These are phyloP conservation scores for Clathrus columnatus DNA, from an alignment of 768 basidiomycete species.

Conservation along the genomic window DNA sequence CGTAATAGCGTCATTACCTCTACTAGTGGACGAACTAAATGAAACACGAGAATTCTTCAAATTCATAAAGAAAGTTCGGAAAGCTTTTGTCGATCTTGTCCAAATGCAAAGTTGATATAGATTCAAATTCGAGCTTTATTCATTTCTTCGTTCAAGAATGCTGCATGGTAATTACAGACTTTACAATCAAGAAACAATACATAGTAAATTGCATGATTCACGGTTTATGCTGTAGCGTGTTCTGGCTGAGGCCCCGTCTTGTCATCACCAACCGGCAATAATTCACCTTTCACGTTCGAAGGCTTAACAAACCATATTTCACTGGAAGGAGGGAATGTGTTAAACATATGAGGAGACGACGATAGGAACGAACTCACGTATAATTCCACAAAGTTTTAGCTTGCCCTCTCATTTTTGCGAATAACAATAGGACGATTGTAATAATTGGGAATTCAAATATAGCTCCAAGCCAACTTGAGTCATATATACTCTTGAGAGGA, in stretches of 20 bases:
- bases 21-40: constrained; percentile 65
- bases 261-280: too few species aligned
- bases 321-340: too few species aligned
- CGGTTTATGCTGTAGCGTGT: too few species aligned
- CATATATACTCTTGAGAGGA: neutral
- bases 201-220: too few species aligned
- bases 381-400: neutral
- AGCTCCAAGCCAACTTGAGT: neutral
- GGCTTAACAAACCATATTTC: too few species aligned
- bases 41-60: constrained; percentile 56
- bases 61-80: constrained; percentile 60
- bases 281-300: too few species aligned
- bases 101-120: neutral
- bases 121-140: neutral
- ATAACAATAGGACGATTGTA: neutral
- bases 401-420: neutral
- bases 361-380: neutral
- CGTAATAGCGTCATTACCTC: constrained; percentile 52
- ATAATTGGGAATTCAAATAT: neutral
- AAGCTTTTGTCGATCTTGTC: constrained; percentile 14
- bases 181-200: too few species aligned
- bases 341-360: too few species aligned
- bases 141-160: too few species aligned
- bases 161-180: too few species aligned
- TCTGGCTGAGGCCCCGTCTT: too few species aligned